These are phyloP conservation scores for Dalbergia oliveri DNA, from an alignment of 306 rosid genomes.

Conservation along the genomic window DNA sequence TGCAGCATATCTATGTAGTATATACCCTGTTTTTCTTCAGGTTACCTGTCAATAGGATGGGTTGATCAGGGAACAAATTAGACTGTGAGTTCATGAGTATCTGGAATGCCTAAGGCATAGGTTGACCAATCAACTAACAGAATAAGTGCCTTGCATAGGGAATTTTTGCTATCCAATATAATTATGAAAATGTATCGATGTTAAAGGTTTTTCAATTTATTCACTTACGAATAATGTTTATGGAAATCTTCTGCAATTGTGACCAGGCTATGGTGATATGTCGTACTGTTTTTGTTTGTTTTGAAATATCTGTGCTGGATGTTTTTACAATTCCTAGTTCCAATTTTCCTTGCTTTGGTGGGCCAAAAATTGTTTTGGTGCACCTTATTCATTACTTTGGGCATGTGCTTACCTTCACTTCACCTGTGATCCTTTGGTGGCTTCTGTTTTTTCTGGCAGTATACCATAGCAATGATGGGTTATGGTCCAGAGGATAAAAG, in stretches of 20 bases:
- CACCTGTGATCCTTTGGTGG: constrained; percentile 24
- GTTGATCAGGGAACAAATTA: constrained; percentile 4
- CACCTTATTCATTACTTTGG: constrained; percentile 28
- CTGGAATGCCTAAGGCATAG: background rate
- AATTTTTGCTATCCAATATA: constrained; percentile 19
- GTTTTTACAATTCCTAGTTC: constrained; percentile 4
- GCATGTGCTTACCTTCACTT: constrained; percentile 32
- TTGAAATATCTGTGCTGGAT: constrained; percentile 27
- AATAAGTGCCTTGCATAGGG: constrained; percentile 4
- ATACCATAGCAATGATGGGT: constrained; percentile 88
- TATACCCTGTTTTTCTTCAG: background rate
- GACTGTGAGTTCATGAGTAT: background rate
- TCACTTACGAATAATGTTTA: background rate
- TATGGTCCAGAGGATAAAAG: constrained; percentile 97
- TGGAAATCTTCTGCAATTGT: constrained; percentile 29
- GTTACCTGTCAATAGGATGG: constrained; percentile 20
- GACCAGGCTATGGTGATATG: constrained; percentile 22
- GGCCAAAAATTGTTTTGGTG: constrained; percentile 23
- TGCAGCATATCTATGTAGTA: background rate
- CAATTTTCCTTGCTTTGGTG: constrained; percentile 38
- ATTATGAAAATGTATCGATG: constrained; percentile 2
- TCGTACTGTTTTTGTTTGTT: constrained; percentile 36
- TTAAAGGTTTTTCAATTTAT: background rate
- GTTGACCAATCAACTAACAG: constrained; percentile 17
- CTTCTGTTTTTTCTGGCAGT: constrained; percentile 52